phyloP scores from a whole-genome alignment of 2,329 filamentous ascomycete species.

The Myriosclerotinia duriaeana region DNA sequence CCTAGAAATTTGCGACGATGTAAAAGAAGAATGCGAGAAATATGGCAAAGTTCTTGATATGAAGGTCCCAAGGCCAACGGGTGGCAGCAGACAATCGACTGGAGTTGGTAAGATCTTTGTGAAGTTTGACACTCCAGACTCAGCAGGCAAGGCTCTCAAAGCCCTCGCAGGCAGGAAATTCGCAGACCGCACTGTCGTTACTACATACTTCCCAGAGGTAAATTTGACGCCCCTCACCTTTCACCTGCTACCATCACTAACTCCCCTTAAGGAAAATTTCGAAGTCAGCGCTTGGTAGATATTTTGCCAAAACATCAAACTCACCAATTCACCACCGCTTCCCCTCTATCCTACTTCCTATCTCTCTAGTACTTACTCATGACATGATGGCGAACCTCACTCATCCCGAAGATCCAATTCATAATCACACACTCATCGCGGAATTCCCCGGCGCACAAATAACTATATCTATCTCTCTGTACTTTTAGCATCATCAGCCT shows the following conservation, averaged over 20 bases:
- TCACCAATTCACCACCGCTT: not conserved
- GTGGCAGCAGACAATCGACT: constrained; percentile 77
- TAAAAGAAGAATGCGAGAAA: constrained; percentile 89
- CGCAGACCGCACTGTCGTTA: constrained; percentile 91
- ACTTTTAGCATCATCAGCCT: constrained; percentile 6
- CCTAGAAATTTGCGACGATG: constrained; percentile 87
- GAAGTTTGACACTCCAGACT: constrained; percentile 79
- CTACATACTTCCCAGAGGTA: constrained; percentile 94
- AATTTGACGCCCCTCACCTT: constrained; percentile 25
- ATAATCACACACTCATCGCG: not conserved
- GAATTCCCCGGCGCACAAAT: not conserved
- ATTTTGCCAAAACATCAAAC: not conserved
- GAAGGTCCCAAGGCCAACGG: constrained; percentile 86
- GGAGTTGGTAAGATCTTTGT: constrained; percentile 98
- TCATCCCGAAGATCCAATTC: not conserved
- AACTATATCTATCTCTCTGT: constrained; percentile 1
- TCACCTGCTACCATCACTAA: constrained; percentile 39
- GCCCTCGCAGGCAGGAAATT: constrained; percentile 96
- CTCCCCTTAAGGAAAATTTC: constrained; percentile 73
- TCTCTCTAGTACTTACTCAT: constrained; percentile 15
- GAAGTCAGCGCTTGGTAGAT: constrained; percentile 52
- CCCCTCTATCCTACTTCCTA: not conserved
- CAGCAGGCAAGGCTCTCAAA: constrained; percentile 79
- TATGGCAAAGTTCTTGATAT: constrained; percentile 83
- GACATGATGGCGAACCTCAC: not conserved